Base-by-base conservation (phyloP, 257 asterid species). In the Nicotiana paniculata region DNA sequence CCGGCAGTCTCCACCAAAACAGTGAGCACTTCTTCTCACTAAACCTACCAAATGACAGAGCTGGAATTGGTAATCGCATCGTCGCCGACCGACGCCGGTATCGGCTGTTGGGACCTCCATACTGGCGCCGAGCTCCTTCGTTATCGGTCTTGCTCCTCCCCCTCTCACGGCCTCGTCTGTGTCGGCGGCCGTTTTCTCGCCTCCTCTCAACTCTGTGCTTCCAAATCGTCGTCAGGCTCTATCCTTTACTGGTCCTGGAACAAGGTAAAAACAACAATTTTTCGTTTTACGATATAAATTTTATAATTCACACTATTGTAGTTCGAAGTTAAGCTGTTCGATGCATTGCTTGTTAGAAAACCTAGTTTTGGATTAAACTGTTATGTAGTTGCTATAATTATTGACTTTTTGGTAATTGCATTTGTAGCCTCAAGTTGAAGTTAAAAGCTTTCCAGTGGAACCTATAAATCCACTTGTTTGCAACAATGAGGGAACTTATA, bases 51-150 rank as follows among this genome's bases (percentile, higher is more conserved):
- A 75, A 75, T 75, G 77, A 89, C 89, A 96, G 97, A 91, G 26
- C 55, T 89, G 16, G 93, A 96, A 82, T 37, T 94, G 61, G 88
- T 96, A 76, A 83, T 96, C 28, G 99, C 95, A 75, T 94, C 99
- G 0, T 96, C 98, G 68, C 95, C 98, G 10, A 87, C 91, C 0
- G 97, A 96, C 85, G 92, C 90, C 81, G 99, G 97, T 76, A 87
- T 96, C 82, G 90, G 97, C 82, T 93, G 97, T 83, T 94, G 97
- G 98, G 96, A 96, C 90, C 91, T 94, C 72, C 95, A 81, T 62
- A 84, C 95, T 9, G 99, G 98, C 4, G 86, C 90, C 55, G 97
- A 96, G 89, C 83, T 84, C 80, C 89, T 86, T 89, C 94, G 96
- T 55, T 87, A 86, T 82, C 93, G 89, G 53, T 79, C 92, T 7